Base-by-base conservation (phyloP, 2,329 filamentous ascomycete genomes). In the Talaromyces rugulosus region DNA sequence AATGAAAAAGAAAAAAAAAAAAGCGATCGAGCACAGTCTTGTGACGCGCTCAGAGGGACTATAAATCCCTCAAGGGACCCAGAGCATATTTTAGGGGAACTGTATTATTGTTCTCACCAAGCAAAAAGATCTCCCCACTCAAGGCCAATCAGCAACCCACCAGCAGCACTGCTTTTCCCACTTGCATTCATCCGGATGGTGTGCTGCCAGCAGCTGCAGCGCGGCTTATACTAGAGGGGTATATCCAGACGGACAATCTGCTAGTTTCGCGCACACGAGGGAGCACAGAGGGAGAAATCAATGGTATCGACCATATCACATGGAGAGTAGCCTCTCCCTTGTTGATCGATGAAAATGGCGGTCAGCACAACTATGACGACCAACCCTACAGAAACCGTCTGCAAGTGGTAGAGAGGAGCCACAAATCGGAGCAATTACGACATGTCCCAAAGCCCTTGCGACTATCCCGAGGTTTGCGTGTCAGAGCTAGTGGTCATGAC, bases 31-130 rank as follows among this genome's bases (percentile, higher is more conserved):
- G 42, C 42, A 47, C 42, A 9, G 58, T 63, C 59, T 56, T 63
- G 62, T 61, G 59, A 63, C 58, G 62, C 59, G 57, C 58, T 44
- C 33, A 56, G 58, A 58, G 58, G 23, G 58, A 60, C 58, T 63
- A 63, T 63, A 63, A 63, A 63, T 61, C 62, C 54, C 53, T 58
- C 40, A 47, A 33, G 14, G 47, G 14, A 52, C 40, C 40, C 57
- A 42, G 27, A 9, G n/a, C 7, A 7, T 5, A 36, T 12, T 27
- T 27, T 27, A 47, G 44, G 44, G 4, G 11, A 47, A 47, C 23
- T 27, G 18, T 18, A 47, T 23, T 47, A 47, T 47, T 47, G 18
- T 14, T 47, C 18, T 47, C 44, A 47, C 44, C 42, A 47, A 12
- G 42, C 42, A 8, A 7, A 52, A 52, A 16, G 16, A 23, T 18